Evolutionary conservation across 306 rosid species (phyloP).

Genomic region (Medicago arabica): DNA sequence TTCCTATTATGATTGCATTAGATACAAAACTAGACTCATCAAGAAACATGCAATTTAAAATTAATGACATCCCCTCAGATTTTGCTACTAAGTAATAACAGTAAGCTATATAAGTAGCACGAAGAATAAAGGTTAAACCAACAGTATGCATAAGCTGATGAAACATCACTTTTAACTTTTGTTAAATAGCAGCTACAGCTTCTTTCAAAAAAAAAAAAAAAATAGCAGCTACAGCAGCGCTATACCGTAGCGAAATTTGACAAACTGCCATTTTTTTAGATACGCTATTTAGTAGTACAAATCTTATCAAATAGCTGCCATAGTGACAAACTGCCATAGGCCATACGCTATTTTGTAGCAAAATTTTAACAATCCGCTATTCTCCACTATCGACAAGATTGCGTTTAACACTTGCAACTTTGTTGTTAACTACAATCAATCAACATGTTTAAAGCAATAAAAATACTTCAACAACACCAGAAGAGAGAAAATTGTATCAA

Average conservation of each 20-base stretch:
- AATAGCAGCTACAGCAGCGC: too few relatives aligned
- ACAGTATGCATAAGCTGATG: conserved; percentile 18
- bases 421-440: conserved; percentile 7
- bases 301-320: too few relatives aligned
- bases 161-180: conserved; percentile 21
- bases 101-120: background rate
- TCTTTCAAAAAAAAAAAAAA: too few relatives aligned
- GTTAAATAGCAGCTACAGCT: too few relatives aligned
- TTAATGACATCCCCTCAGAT: conserved; percentile 18
- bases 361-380: too few relatives aligned
- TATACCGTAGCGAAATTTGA: too few relatives aligned
- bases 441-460: conserved; percentile 22
- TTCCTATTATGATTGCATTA: conserved; percentile 26
- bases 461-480: conserved; percentile 20
- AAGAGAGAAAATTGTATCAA: background rate
- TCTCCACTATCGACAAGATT: too few relatives aligned
- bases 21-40: conserved; percentile 29
- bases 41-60: conserved; percentile 18
- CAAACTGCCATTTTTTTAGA: too few relatives aligned
- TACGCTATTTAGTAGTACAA: too few relatives aligned
- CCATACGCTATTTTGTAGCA: too few relatives aligned
- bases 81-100: background rate
- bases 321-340: too few relatives aligned
- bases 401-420: background rate
- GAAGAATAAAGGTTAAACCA: conserved; percentile 16